phyloP scores from a whole-genome alignment of 257 asterid genomes.

The Solanum paucissectum region DNA sequence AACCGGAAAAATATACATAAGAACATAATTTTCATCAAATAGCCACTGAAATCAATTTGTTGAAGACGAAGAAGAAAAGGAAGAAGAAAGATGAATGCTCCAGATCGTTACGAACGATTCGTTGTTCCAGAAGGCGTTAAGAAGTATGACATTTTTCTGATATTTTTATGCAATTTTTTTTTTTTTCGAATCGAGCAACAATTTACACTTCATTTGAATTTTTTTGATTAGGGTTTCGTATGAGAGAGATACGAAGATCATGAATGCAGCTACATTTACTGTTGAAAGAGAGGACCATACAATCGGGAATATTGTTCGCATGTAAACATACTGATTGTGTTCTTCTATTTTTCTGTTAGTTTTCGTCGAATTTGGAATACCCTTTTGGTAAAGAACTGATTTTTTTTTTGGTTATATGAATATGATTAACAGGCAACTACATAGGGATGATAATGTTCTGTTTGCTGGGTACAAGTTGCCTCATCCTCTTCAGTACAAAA shows the following conservation, averaged over 20 bases:
- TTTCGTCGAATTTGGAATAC: neutral
- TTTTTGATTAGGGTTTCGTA: slow-evolving; percentile 57
- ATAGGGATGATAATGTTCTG: slow-evolving; percentile 71
- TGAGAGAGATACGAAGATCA: slow-evolving; percentile 90
- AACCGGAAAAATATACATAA: neutral
- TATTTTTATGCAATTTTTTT: neutral
- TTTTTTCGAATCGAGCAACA: neutral
- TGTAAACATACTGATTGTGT: slow-evolving; percentile 17
- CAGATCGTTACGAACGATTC: slow-evolving; percentile 89
- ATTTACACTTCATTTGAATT: neutral
- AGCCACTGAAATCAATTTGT: neutral
- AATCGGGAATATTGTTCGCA: slow-evolving; percentile 83
- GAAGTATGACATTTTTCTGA: slow-evolving; percentile 19
- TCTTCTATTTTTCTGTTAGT: neutral
- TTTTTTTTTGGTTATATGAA: neutral
- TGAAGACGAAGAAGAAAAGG: neutral
- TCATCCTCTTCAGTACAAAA: slow-evolving; percentile 95
- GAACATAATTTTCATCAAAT: neutral
- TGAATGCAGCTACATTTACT: slow-evolving; percentile 87
- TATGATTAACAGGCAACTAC: slow-evolving; percentile 60
- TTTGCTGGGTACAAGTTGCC: slow-evolving; percentile 97
- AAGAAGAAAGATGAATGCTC: slow-evolving; percentile 22
- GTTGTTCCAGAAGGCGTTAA: slow-evolving; percentile 89
- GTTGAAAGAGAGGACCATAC: slow-evolving; percentile 96
- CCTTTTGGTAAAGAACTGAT: neutral